A percentile compares a stretch with the other conserved stretches of the same genome.
phyloP scores from a whole-genome alignment of 2,329 filamentous ascomycete species.

The Leptosphaerulina australis region DNA sequence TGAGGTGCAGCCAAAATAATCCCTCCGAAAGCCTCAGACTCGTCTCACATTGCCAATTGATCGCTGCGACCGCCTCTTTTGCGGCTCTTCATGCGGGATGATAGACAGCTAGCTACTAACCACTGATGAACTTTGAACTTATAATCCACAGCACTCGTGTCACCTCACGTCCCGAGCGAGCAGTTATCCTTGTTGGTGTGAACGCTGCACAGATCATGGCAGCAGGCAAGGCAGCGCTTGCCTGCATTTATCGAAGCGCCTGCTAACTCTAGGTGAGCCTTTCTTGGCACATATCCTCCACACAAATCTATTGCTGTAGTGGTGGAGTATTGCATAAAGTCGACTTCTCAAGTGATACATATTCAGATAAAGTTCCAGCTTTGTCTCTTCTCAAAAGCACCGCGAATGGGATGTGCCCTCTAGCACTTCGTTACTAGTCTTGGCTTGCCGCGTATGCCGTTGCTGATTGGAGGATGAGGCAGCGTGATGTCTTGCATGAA shows the following conservation, averaged over 20 bases:
- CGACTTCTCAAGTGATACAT: slow-evolving; percentile 7
- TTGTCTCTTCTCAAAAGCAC: not conserved
- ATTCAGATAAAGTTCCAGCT: not conserved
- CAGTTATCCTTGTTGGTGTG: slow-evolving; percentile 20
- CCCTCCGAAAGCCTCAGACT: slow-evolving; percentile 22
- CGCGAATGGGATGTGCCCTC: not conserved
- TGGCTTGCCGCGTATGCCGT: slow-evolving; percentile 11
- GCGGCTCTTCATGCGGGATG: slow-evolving; percentile 15
- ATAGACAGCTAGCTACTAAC: slow-evolving; percentile 13
- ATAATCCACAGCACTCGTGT: slow-evolving; percentile 7
- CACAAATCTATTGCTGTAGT: not conserved
- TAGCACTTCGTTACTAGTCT: not conserved
- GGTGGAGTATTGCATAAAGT: slow-evolving; percentile 9
- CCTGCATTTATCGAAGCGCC: slow-evolving; percentile 5
- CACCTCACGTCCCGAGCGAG: slow-evolving; percentile 13
- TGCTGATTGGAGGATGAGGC: not conserved
- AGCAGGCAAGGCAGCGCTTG: slow-evolving; percentile 19
- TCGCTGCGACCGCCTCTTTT: slow-evolving; percentile 10
- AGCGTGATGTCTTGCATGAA: slow-evolving; percentile 12
- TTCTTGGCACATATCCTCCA: not conserved
- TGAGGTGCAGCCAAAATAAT: slow-evolving; percentile 42
- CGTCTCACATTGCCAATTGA: slow-evolving; percentile 21
- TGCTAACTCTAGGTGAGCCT: slow-evolving; percentile 10
- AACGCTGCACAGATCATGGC: slow-evolving; percentile 17
- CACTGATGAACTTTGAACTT: slow-evolving; percentile 1